phyloP scores from a whole-genome alignment of 495 filamentous ascomycete species.

The Terfezia claveryi region DNA sequence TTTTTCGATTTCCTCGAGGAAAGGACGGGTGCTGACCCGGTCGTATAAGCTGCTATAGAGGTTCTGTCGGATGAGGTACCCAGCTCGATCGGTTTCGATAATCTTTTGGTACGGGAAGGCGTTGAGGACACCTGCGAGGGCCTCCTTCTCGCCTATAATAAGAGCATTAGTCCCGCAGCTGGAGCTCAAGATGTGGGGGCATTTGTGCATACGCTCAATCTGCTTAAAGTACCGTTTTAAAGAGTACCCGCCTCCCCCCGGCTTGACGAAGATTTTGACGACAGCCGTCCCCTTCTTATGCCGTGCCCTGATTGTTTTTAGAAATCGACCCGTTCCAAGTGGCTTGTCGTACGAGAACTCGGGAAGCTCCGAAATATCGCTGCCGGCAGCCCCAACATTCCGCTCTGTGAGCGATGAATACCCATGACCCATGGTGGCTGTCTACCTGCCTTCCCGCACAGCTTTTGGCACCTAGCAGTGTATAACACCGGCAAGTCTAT shows the following conservation, averaged over 20 bases:
- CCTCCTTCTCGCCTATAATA: constrained; percentile 48
- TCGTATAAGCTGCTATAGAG: constrained; percentile 95
- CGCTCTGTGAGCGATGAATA: constrained; percentile 52
- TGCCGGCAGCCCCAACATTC: constrained; percentile 71
- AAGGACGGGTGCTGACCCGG: constrained; percentile 87
- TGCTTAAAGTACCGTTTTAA: constrained; percentile 14
- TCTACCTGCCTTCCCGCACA: too few relatives aligned
- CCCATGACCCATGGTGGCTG: constrained; percentile 63
- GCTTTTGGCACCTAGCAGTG: too few relatives aligned
- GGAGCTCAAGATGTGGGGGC: neutral
- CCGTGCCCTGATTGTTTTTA: constrained; percentile 84
- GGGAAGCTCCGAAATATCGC: constrained; percentile 78
- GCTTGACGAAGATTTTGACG: constrained; percentile 86
- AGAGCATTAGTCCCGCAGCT: neutral
- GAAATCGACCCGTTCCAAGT: constrained; percentile 81
- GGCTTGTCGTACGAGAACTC: constrained; percentile 83
- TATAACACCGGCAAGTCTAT: too few relatives aligned
- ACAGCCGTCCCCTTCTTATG: constrained; percentile 77
- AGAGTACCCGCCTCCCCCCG: constrained; percentile 29
- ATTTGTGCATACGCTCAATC: constrained; percentile 8
- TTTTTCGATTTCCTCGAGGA: constrained; percentile 93
- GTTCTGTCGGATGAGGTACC: constrained; percentile 89
- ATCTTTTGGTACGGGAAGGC: constrained; percentile 75
- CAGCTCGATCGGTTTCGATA: constrained; percentile 71
- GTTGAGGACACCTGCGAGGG: constrained; percentile 68